These are phyloP conservation scores for Corchorus capsularis DNA, from an alignment of 345 rosid genomes.

Conservation along the genomic window DNA sequence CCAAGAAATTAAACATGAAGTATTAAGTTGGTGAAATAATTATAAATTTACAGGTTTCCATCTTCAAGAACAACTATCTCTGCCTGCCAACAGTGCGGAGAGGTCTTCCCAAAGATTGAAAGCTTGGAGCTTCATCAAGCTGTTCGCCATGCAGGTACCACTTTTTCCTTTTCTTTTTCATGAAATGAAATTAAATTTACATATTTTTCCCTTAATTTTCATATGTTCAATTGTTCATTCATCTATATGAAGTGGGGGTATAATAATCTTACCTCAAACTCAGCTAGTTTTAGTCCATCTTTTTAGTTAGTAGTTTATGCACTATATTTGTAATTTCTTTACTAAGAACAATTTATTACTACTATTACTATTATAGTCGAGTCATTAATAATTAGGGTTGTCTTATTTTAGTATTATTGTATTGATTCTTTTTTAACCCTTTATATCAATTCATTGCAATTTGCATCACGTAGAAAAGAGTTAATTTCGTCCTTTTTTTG, in stretches of 20 bases:
- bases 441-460: too few species aligned
- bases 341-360: background rate
- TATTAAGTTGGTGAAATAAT: too few species aligned
- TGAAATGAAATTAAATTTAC: too few species aligned
- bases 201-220: background rate
- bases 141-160: slow-evolving; percentile 92
- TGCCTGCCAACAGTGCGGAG: slow-evolving; percentile 89
- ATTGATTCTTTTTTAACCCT: background rate
- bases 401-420: background rate
- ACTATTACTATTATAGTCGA: background rate
- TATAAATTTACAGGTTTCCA: slow-evolving; percentile 58
- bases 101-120: slow-evolving; percentile 88
- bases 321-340: background rate
- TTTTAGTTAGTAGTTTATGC: too few species aligned
- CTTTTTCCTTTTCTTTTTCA: too few species aligned
- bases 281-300: background rate
- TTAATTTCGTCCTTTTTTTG: background rate
- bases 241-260: too few species aligned
- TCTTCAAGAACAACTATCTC: slow-evolving; percentile 65
- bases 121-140: slow-evolving; percentile 97
- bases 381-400: background rate
- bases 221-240: too few species aligned
- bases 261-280: background rate
- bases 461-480: too few species aligned
- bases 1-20: background rate